phyloP scores from a whole-genome alignment of 139 green algal genomes.

The Parachlorella kessleri region DNA sequence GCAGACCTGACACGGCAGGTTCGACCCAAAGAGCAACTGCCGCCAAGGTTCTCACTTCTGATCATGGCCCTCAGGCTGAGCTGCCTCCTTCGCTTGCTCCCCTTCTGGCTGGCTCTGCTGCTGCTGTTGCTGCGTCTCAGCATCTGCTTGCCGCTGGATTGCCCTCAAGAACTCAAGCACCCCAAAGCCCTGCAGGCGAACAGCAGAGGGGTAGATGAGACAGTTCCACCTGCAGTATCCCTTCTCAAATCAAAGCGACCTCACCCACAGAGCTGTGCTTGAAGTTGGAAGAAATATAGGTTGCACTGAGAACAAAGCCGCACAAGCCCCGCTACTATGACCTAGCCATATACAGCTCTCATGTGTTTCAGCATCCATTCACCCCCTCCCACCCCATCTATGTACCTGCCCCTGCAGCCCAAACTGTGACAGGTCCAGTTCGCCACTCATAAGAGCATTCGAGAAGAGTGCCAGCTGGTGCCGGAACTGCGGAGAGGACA shows the following conservation, averaged over 20 bases:
- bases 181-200: slow-evolving; percentile 29
- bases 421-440: slow-evolving; percentile 76
- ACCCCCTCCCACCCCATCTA: not conserved
- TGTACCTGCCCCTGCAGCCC: slow-evolving; percentile 41
- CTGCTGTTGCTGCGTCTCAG: slow-evolving; percentile 12
- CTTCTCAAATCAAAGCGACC: not conserved
- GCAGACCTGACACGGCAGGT: too few species aligned
- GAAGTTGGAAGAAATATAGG: not conserved
- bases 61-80: too few species aligned
- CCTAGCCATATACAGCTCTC: too few species aligned
- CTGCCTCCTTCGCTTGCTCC: too few species aligned
- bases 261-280: not conserved
- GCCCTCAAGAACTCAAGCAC: slow-evolving; percentile 33
- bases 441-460: slow-evolving; percentile 61
- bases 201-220: too few species aligned
- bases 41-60: too few species aligned
- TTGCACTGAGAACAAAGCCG: too few species aligned
- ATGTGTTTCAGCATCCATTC: not conserved
- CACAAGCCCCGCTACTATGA: too few species aligned
- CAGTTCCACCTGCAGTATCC: too few species aligned
- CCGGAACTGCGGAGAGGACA: slow-evolving; percentile 69
- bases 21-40: too few species aligned
- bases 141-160: slow-evolving; percentile 36
- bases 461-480: slow-evolving; percentile 62
- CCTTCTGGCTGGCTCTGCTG: slow-evolving; percentile 3